Conservation (phyloP, 169 alveolate species). For the Cyclospora cayetanensis region DNA sequence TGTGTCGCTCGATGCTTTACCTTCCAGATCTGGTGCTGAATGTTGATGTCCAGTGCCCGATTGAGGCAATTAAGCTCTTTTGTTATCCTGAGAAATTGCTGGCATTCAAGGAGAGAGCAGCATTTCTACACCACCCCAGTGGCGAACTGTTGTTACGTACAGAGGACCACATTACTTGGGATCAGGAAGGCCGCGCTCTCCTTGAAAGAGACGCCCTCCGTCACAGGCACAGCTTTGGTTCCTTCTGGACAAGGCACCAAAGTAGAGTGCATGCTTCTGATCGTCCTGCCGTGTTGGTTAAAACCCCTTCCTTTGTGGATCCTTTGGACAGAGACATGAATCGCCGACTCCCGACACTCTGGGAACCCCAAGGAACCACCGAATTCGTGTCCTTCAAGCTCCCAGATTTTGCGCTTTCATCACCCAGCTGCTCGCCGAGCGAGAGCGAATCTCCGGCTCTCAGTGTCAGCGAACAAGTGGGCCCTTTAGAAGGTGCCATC, state of each 20-base stretch:
- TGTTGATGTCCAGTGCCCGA: conserved; percentile 1
- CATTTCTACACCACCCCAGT: neutral
- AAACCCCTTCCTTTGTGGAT: neutral
- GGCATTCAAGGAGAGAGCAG: neutral
- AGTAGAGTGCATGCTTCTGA: neutral
- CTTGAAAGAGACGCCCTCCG: neutral
- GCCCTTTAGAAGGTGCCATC: too few relatives aligned
- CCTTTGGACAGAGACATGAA: conserved; percentile 5
- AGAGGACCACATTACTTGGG: conserved; percentile 4
- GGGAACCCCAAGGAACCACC: neutral
- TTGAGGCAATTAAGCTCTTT: neutral
- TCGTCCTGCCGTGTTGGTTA: neutral
- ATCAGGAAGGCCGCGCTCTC: neutral
- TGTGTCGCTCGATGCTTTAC: too few relatives aligned
- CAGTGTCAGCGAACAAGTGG: neutral
- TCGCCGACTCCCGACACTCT: neutral
- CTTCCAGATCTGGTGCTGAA: neutral
- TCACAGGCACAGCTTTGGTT: neutral
- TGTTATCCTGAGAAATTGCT: neutral
- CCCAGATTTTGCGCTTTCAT: neutral
- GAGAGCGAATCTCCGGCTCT: neutral
- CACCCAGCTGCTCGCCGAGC: neutral
- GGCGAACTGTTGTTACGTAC: neutral
- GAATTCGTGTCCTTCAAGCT: neutral
- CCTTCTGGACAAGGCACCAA: conserved; percentile 8